Evolutionary conservation across 768 basidiomycete species (phyloP).

Genomic region (Trametes punicea): DNA sequence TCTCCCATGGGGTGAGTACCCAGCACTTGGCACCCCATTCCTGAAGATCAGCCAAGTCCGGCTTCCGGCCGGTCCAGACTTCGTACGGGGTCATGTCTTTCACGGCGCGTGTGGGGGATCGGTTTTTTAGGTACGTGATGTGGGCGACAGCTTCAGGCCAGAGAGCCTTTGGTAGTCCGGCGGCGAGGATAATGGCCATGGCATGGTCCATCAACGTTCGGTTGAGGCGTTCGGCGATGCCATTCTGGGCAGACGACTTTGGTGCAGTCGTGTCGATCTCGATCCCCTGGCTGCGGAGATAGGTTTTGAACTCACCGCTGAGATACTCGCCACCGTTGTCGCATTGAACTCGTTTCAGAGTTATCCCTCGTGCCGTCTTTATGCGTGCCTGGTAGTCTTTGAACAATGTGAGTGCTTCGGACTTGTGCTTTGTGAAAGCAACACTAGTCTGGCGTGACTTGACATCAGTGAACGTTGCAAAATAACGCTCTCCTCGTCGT

Average conservation of each 20-base stretch:
- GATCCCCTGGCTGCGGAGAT: not conserved
- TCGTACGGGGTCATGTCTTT: conserved; percentile 19
- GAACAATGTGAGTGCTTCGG: not conserved
- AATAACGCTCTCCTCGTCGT: not conserved
- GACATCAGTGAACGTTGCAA: not conserved
- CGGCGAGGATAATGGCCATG: conserved; percentile 11
- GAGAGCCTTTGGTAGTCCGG: conserved; percentile 33
- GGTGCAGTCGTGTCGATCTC: not conserved
- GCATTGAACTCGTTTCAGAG: conserved; percentile 35
- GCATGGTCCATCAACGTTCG: conserved; percentile 1
- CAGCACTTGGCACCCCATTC: conserved; percentile 16
- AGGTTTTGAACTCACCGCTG: not conserved
- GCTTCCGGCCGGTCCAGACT: conserved; percentile 14
- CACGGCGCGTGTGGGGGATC: conserved; percentile 24
- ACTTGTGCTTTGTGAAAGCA: not conserved
- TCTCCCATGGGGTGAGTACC: conserved; percentile 9
- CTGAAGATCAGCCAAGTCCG: conserved; percentile 21
- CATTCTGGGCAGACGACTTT: conserved; percentile 27
- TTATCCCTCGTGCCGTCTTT: conserved; percentile 29
- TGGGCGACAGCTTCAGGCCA: conserved; percentile 40
- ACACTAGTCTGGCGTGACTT: not conserved
- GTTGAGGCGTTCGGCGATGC: conserved; percentile 22
- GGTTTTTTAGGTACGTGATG: conserved; percentile 37
- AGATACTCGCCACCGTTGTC: conserved; percentile 27
- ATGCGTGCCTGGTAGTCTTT: not conserved